These are phyloP conservation scores for Sporothrix dimorphospora DNA, from an alignment of 2,329 filamentous ascomycete species.

Conservation along the genomic window DNA sequence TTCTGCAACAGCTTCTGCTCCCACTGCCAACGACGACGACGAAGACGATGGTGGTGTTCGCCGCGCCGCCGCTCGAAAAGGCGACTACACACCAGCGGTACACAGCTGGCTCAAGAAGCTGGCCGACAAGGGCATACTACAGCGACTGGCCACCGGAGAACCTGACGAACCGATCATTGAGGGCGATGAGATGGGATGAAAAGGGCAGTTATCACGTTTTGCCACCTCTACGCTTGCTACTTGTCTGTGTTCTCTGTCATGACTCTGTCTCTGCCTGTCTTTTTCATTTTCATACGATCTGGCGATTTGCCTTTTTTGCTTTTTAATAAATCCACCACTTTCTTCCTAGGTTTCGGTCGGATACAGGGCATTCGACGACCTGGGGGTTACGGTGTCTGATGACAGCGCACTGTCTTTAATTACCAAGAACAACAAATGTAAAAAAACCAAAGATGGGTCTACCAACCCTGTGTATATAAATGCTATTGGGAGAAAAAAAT, in stretches of 20 bases:
- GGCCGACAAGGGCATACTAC: slow-evolving; percentile 66
- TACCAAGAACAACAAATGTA: background rate
- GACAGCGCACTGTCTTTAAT: too few relatives aligned
- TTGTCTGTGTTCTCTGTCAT: background rate
- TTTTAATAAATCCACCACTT: background rate
- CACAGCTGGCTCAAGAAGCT: slow-evolving; percentile 71
- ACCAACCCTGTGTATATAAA: background rate
- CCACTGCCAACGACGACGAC: slow-evolving; percentile 45
- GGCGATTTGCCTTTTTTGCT: background rate
- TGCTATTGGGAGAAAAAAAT: background rate
- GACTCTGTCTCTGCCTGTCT: too few relatives aligned
- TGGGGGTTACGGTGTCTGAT: background rate
- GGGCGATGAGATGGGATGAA: background rate
- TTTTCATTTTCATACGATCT: background rate
- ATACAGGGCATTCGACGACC: background rate
- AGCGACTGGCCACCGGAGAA: slow-evolving; percentile 40
- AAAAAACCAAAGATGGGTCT: background rate
- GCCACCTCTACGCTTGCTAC: background rate
- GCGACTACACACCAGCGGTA: slow-evolving; percentile 71
- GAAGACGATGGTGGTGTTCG: slow-evolving; percentile 51
- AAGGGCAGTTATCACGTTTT: too few relatives aligned
- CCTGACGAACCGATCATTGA: slow-evolving; percentile 6
- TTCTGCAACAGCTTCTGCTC: too few relatives aligned
- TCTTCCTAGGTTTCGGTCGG: background rate
- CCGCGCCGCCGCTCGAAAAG: slow-evolving; percentile 58